Evolutionary conservation across 352 stramenopile species (phyloP), one percentile per base, ranked within the genome.

Genomic region (Blastocystis sp.): DNA sequence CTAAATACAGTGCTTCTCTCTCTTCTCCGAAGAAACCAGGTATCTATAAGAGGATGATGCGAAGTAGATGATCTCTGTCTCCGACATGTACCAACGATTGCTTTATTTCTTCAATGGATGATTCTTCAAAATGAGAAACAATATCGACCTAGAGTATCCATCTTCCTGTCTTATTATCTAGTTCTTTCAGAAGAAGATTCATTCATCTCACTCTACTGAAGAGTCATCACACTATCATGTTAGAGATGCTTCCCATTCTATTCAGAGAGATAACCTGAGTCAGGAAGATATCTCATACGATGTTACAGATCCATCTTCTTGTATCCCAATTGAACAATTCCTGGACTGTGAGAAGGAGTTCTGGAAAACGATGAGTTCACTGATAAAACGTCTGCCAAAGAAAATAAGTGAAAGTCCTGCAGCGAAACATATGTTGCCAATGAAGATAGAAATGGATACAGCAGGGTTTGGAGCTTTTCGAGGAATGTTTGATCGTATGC

Each of bases 91-190:
- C 19, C 65, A 6, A 54, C 32, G 4, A 32, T 77, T 0, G 37
- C 37, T 4, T 32, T 77, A 3, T 77, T 77, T n/a, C 65, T 77
- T 24, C 65, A 77, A n/a, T 77, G 65, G 65, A 11, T 61, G 54
- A 14, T 5, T 61, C 54, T 61, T 61, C 54, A 32, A 32, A 5
- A 12, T 32, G 54, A 61, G 27, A 32, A 14, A 12, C 19, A 12
- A 32, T 61, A 61, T 61, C 3, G 54, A 61, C 54, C 54, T 7
- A 3, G 54, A 32, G 54, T 61, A 61, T n/a, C 54, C 3, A 2
- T 61, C 27, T 14, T 32, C 39, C 6, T 61, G 54, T 32, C 3
- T 61, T n/a, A 14, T 5, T 14, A 61, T 61, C 27, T 61, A 61
- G 54, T 61, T 61, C 54, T 61, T 61, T 61, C 11, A 21, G 21